These are phyloP conservation scores for Porcisia hertigi DNA, from an alignment of 208 protist species.

Conservation along the genomic window DNA sequence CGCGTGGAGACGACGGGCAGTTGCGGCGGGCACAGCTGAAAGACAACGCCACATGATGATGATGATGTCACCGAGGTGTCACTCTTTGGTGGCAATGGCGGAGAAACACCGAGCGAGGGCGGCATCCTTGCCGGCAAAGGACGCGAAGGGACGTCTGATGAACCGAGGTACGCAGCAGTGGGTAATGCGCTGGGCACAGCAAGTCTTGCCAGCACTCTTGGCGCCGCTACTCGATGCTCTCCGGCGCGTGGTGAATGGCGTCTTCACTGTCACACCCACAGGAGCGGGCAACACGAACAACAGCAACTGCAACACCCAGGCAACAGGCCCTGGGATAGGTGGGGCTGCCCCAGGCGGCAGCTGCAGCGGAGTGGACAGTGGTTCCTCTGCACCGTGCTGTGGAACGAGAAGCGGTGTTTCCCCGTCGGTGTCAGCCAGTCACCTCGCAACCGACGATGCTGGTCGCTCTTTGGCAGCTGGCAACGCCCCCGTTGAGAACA, in stretches of 20 bases:
- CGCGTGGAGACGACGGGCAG: neutral
- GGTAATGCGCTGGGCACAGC: neutral
- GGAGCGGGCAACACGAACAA: neutral
- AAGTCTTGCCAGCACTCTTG: neutral
- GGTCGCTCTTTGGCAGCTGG: conserved; percentile 11
- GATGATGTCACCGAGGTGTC: neutral
- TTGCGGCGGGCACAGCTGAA: neutral
- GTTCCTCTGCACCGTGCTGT: neutral
- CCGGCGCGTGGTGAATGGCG: conserved; percentile 13
- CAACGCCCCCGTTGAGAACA: conserved; percentile 1
- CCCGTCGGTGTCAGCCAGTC: neutral
- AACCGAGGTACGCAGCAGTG: neutral
- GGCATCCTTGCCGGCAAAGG: neutral
- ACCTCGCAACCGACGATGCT: conserved; percentile 14
- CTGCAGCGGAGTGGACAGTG: neutral
- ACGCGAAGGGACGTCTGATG: neutral
- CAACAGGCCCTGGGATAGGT: neutral
- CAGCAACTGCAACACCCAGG: neutral
- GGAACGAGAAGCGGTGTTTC: neutral
- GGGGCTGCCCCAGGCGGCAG: neutral
- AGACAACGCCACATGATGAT: neutral
- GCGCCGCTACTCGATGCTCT: conserved; percentile 13
- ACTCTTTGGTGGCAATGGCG: neutral
- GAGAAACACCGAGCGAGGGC: neutral
- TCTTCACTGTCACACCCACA: conserved; percentile 15